Base-by-base conservation (phyloP, 331 rosid genomes). In the Telfairia occidentalis region DNA sequence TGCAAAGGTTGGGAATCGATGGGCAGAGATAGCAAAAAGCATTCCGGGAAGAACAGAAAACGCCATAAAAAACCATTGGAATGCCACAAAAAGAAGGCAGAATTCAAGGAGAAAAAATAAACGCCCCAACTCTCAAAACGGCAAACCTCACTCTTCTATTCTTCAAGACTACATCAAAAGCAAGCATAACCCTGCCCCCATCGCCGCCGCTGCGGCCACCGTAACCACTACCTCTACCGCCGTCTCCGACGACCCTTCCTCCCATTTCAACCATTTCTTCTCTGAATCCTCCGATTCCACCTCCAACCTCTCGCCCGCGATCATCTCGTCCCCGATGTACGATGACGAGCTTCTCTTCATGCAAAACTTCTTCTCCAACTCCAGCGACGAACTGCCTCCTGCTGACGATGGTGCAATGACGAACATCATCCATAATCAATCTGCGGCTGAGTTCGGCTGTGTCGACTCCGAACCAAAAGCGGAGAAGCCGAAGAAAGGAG, bases 31-130 rank as follows among this genome's bases (percentile, higher is more conserved):
- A 1, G 98, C 96, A 0, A 94, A 91, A 71, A 55, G 46, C 38
- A 89, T 94, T 73, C 86, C 91, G 0, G 98, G 98, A 61, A 86
- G 98, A 80, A 94, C 98, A 0, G 98, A 94, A 66, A 94, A 91
- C 30, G 82, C 98, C 0, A 94, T 94, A 9, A 94, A 94, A 77
- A 94, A 94, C 79, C 97, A 94, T 63, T 94, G 98, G 98, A 94
- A 94, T 70, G 96, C 97, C 21, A 94, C 96, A 0, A 94, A 87
- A 24, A 86, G 98, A 60, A 89, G 89, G 77, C 98, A 88, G 71
- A 89, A 87, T 52, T 89, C 96, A 40, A 83, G 76, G 80, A 89
- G 95, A 78, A 94, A 89, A 81, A 86, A 82, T 82, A 89, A 83
- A 57, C 88, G 76, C 50, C 28, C 89, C 49, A 61, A 38, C 13